Base-by-base conservation (phyloP, 176 grass and related monocot genomes). In the Saccharum spontaneum region DNA sequence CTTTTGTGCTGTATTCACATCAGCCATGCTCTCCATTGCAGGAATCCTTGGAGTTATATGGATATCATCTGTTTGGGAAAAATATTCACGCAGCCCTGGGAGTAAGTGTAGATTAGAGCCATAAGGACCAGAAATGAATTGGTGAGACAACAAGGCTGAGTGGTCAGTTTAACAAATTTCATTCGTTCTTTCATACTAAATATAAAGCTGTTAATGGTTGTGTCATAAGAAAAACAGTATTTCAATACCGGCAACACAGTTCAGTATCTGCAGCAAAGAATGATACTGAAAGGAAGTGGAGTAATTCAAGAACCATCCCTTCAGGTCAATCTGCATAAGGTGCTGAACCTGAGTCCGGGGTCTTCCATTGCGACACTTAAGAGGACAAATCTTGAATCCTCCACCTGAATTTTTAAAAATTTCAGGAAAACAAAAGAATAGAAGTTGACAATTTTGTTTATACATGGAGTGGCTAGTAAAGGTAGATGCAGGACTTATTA, bases 321-420 rank as follows among this genome's bases (percentile, higher is more conserved):
- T 94, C 36, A 99, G 79, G 62, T 99, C 97, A 60, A 99, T 94
- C 81, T 99, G 97, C 93, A 95, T 99, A 55, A 96, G 88, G 63
- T 99, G 91, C 22, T 99, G 97, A 70, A 99, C 91, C 55, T 99
- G 97, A 28, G 97, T 89, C n/a, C 91, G 93, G 5, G 97, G 83
- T 55, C 89, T 87, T 33, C 97, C 97, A 44, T 92, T 94, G 61
- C 88, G 89, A 68, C 65, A 82, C 31, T 92, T 98, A 37, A 96
- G 87, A 79, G 93, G 83, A 79, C 88, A 92, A 77, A 98, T 98
- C 86, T 94, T 98, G 91, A 95, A 98, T 24, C 97, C 97, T 72
- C 97, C 97, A 84, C 93, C 97, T 98, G 77, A 90, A 67, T 69
- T 80, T 83, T 77, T 84, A 81, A 12, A 50, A 90, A 83, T 81